Evolutionary conservation across 352 stramenopile species (phyloP).

Genomic region (Elongisporangium undulatum): DNA sequence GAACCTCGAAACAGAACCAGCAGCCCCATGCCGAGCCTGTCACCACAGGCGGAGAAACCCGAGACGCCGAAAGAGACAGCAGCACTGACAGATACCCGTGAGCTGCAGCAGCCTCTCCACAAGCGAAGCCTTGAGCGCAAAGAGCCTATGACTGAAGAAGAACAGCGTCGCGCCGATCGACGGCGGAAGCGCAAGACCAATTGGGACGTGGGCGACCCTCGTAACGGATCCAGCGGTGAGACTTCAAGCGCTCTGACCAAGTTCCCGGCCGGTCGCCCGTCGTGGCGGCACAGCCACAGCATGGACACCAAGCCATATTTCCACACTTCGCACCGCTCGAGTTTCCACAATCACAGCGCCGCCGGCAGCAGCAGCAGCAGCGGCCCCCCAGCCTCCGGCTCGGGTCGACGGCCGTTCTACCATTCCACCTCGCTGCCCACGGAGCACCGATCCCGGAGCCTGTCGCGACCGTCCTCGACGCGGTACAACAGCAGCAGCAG

Average conservation of each 20-base stretch:
- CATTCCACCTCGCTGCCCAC: constrained; percentile 44
- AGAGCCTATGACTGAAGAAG: constrained; percentile 41
- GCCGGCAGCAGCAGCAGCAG: constrained; percentile 3
- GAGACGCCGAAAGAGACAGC: background rate
- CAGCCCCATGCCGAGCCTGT: constrained; percentile 17
- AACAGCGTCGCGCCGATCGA: constrained; percentile 54
- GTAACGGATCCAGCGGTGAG: constrained; percentile 28
- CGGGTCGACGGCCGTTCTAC: constrained; percentile 33
- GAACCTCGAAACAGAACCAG: constrained; percentile 5
- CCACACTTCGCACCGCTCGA: constrained; percentile 27
- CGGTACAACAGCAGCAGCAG: constrained; percentile 24
- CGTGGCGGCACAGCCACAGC: constrained; percentile 62
- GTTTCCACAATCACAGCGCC: constrained; percentile 24
- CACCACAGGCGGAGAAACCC: constrained; percentile 12
- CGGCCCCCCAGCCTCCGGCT: constrained; percentile 1
- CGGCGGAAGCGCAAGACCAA: constrained; percentile 70
- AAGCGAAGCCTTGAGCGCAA: constrained; percentile 41
- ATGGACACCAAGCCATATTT: constrained; percentile 54
- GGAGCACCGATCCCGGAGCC: constrained; percentile 42
- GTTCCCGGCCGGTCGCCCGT: constrained; percentile 44
- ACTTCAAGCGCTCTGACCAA: constrained; percentile 38
- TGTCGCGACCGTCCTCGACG: constrained; percentile 28
- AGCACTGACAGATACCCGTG: background rate
- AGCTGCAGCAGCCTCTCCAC: background rate
- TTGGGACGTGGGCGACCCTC: constrained; percentile 80